phyloP scores from a whole-genome alignment of 2,329 filamentous ascomycete species.

The Colletotrichum chrysophilum region DNA sequence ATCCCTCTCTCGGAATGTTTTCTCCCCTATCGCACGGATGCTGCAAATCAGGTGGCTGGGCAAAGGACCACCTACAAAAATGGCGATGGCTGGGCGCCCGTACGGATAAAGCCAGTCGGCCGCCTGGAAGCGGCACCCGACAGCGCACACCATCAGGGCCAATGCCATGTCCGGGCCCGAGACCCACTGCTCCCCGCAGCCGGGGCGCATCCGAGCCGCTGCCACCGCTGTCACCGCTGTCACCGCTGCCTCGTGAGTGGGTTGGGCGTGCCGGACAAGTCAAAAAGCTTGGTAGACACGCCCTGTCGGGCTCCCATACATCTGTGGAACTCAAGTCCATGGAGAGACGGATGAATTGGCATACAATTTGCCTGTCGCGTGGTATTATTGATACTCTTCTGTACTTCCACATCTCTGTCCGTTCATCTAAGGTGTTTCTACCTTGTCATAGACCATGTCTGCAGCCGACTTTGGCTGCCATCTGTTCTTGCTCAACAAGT shows the following conservation, averaged over 20 bases:
- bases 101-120: not conserved
- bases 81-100: conserved; percentile 11
- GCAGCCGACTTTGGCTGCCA: not conserved
- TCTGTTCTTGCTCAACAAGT: not conserved
- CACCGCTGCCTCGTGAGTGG: not conserved
- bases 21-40: not conserved
- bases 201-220: not conserved
- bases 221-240: not conserved
- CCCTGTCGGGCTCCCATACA: not conserved
- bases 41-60: conserved; percentile 1
- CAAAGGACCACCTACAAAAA: not conserved
- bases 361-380: not conserved
- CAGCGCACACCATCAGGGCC: not conserved
- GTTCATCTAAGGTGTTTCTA: not conserved
- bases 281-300: not conserved
- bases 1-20: not conserved
- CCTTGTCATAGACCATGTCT: not conserved
- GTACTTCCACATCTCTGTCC: not conserved
- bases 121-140: not conserved
- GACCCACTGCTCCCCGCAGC: not conserved
- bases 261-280: not conserved
- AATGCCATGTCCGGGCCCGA: not conserved
- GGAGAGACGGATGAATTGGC: not conserved
- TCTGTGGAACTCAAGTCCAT: rapidly evolving
- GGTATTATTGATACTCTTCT: not conserved